These are phyloP conservation scores for Corinectria fuckeliana DNA, from an alignment of 2,329 filamentous ascomycete species.

Conservation along the genomic window DNA sequence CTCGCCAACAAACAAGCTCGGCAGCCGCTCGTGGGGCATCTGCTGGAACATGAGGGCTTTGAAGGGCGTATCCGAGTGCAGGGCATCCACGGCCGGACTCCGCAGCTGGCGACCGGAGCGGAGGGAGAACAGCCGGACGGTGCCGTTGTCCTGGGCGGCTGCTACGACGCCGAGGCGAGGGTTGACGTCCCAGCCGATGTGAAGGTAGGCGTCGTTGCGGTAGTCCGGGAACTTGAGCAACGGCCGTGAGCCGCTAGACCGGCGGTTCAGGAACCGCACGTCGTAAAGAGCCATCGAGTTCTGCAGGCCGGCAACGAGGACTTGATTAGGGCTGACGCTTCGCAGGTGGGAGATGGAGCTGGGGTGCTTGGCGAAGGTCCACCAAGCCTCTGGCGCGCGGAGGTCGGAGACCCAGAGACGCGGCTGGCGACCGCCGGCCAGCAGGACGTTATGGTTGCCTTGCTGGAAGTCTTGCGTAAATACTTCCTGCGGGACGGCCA, in stretches of 20 bases:
- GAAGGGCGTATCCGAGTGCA: slow-evolving; percentile 43
- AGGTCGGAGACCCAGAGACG: slow-evolving; percentile 54
- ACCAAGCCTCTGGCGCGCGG: slow-evolving; percentile 45
- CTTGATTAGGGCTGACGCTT: slow-evolving; percentile 54
- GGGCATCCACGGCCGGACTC: slow-evolving; percentile 32
- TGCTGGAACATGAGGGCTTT: slow-evolving; percentile 53
- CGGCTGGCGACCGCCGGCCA: slow-evolving; percentile 59
- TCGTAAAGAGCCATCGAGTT: slow-evolving; percentile 63
- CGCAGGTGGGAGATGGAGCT: slow-evolving; percentile 58
- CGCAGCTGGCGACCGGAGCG: slow-evolving; percentile 50
- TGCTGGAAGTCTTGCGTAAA: slow-evolving; percentile 57
- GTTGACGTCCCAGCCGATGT: slow-evolving; percentile 60
- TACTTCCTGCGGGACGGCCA: slow-evolving; percentile 44
- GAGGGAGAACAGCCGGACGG: slow-evolving; percentile 57
- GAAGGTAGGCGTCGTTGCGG: slow-evolving; percentile 54
- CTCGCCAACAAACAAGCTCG: slow-evolving; percentile 56
- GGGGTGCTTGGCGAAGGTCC: slow-evolving; percentile 44
- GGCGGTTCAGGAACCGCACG: slow-evolving; percentile 50
- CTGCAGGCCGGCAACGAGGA: slow-evolving; percentile 60
- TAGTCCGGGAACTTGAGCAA: slow-evolving; percentile 58
- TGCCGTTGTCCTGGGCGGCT: slow-evolving; percentile 59
- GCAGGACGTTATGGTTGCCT: slow-evolving; percentile 52
- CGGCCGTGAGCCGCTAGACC: slow-evolving; percentile 41
- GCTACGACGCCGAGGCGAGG: slow-evolving; percentile 57
- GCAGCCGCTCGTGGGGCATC: slow-evolving; percentile 50